Base-by-base conservation (phyloP, 164 flowering plant genomes). In the Umbellularia californica region DNA sequence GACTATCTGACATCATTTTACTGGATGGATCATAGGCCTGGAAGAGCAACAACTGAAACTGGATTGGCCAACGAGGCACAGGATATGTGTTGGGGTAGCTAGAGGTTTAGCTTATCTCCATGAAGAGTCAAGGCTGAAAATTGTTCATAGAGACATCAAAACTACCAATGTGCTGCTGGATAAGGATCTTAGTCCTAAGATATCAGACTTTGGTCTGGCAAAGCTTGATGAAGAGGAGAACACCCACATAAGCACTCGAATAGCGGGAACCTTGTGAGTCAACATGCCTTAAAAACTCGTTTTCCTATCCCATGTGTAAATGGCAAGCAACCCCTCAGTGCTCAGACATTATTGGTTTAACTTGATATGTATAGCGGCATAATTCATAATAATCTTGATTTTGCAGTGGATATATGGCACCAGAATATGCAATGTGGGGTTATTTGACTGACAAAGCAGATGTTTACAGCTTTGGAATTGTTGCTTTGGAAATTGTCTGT, bases 361-460 rank as follows among this genome's bases (percentile, higher is more conserved):
- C 9, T 41, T 41, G 47, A 41, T 9, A 41, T 7, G 11, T 41
- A 9, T 41, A 41, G 47, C 2, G 24, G n/a, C 23, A 23, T 64
- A 66, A 66, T 66, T 30, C 47, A 66, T 66, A 30, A 27, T 13
- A 66, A 66, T 66, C 19, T 25, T 69, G 22, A 47, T 58, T 55
- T 65, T 79, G 55, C 85, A 89, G 90, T 11, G 90, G 91, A 77
- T 90, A 90, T 62, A 88, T 90, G 87, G 92, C 92, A 1, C 92
- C 90, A 5, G 89, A 89, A 71, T 89, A 87, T 82, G 92, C 92
- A 50, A 25, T 85, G 69, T 69, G 89, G 70, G 92, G 92, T 41
- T 78, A 85, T 67, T 64, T 89, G 63, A 86, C 90, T 0, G 75
- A 83, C 69, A 87, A 89, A 75, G 90, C 87, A 50, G 90, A 89